Evolutionary conservation across 2,329 filamentous ascomycete species (phyloP), one percentile per base, ranked within the genome.

Genomic region (Botrytis elliptica): DNA sequence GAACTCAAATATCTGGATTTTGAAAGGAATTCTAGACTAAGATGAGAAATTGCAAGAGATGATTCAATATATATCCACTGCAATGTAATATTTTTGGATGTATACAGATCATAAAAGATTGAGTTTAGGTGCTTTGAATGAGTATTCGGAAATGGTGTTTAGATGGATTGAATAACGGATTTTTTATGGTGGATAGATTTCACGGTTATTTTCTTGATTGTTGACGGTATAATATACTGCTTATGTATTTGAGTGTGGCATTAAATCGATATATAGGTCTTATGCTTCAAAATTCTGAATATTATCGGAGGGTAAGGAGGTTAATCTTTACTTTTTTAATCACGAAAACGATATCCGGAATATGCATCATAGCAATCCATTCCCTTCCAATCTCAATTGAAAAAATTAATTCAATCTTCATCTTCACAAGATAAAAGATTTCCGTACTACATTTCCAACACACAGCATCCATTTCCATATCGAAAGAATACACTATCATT

Each of bases 191-290:
- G 44, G 6, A 46, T 46, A 8, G 3, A 20, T 46, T 20, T 46
- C 44, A 46, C 2, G 0, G 20, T 46, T 6, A 20, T 46, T 46
- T 20, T 46, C 18, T 46, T 8, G 18, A 46, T 46, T 46, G 2
- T 46, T 20, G 20, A 46, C 18, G 18, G 18, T 1, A 44, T 44
- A 8, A 46, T 0, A 46, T 3, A 46, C 44, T 20, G 7, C 7
- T 20, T 3, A 46, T 46, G 7, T 46, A 46, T 18, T 8, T 20
- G 44, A 46, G 18, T 46, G 7, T 46, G 44, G 7, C 2, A 20
- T 46, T 8, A 8, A 20, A 8, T 46, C 0, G 8, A 8, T 46
- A 20, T 20, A 0, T 9, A 46, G 18, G 7, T 20, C 6, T 46
- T 20, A 2, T 20, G 25, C 22, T 10, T 12, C 1, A 49, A 1